These are phyloP conservation scores for Chalciporus chontae DNA, from an alignment of 768 basidiomycete genomes.

Conservation along the genomic window DNA sequence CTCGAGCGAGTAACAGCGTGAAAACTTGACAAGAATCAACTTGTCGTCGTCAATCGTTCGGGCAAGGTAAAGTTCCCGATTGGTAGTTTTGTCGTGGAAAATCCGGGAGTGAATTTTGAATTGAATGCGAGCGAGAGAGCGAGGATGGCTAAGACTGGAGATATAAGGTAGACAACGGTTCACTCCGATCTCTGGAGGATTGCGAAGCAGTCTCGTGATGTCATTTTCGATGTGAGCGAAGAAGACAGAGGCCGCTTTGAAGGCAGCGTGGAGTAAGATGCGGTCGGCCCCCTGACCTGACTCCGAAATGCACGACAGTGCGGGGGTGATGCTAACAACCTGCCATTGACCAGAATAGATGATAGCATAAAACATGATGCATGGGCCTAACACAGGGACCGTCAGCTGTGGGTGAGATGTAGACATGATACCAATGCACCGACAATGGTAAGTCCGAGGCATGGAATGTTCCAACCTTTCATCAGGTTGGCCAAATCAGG, in stretches of 20 bases:
- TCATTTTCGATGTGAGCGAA: not conserved
- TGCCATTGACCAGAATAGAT: not conserved
- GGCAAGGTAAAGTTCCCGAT: not conserved
- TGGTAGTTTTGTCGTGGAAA: not conserved
- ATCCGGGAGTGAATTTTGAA: not conserved
- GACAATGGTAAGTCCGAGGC: not conserved
- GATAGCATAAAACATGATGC: not conserved
- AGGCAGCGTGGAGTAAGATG: not conserved
- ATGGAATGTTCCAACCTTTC: not conserved
- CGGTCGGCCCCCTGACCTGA: not conserved
- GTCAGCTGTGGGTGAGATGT: not conserved
- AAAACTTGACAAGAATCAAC: not conserved
- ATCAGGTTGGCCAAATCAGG: not conserved
- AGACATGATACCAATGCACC: not conserved
- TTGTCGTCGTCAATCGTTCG: not conserved
- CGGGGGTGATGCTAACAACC: not conserved
- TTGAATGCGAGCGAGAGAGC: not conserved
- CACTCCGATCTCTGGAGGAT: not conserved
- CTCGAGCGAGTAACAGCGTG: not conserved
- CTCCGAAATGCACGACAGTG: not conserved
- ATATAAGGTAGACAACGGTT: not conserved
- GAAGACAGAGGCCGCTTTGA: not conserved
- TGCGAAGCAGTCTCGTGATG: not conserved
- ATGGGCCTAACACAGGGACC: not conserved
- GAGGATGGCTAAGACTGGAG: not conserved